Percentiles rank a stretch among this genome's conserved stretches.
Evolutionary conservation across 345 rosid species (phyloP).

Genomic region (Salix viminalis): DNA sequence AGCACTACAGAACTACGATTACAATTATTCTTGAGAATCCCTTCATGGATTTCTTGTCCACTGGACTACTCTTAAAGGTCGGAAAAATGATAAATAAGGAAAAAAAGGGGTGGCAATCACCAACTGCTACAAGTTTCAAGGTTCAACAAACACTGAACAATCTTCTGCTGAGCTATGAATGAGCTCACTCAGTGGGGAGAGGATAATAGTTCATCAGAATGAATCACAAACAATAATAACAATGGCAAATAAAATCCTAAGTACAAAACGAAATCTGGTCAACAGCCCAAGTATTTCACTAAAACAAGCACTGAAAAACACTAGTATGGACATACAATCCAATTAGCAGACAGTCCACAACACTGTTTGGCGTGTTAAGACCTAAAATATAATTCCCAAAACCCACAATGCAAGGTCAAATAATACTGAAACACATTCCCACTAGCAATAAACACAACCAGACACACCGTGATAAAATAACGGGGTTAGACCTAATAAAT

Average conservation of each 20-base stretch:
- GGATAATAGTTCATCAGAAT: not conserved
- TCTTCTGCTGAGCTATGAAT: not conserved
- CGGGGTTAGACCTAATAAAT: conserved; percentile 35
- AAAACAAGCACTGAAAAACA: conserved; percentile 25
- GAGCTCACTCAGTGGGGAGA: not conserved
- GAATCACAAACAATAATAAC: not conserved
- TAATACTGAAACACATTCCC: conserved; percentile 40
- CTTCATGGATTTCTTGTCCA: not conserved
- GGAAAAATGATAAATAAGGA: not conserved
- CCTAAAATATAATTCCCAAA: conserved; percentile 37
- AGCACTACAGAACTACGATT: not conserved
- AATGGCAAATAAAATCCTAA: not conserved
- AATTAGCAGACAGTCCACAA: conserved; percentile 38
- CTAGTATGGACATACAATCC: conserved; percentile 33
- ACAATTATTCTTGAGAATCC: not conserved
- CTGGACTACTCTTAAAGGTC: not conserved
- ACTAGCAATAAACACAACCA: conserved; percentile 31
- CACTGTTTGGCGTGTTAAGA: conserved; percentile 30
- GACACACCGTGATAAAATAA: conserved; percentile 27
- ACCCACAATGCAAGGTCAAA: conserved; percentile 39
- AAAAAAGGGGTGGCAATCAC: no score
- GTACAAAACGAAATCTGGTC: not conserved
- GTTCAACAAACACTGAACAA: not conserved
- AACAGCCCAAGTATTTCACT: conserved; percentile 14
- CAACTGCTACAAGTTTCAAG: not conserved